Evolutionary conservation across 441 rosid species (phyloP).

Genomic region (Geranium incanum): DNA sequence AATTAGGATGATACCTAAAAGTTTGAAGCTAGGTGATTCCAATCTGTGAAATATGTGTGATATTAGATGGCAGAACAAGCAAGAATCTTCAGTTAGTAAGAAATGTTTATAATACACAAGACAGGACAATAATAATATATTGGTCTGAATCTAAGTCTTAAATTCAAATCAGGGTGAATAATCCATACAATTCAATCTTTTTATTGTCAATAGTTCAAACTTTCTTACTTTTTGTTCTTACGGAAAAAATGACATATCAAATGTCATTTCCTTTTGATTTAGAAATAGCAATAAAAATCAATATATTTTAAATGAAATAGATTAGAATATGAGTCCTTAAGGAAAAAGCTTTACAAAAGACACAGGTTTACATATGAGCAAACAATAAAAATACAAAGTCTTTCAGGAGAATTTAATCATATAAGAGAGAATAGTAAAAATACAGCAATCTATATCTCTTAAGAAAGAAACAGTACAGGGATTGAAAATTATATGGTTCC

Average conservation of each 20-base stretch:
- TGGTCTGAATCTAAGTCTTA: neutral
- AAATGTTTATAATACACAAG: neutral
- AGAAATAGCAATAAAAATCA: too few relatives aligned
- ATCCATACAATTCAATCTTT: too few relatives aligned
- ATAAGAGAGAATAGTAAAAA: neutral
- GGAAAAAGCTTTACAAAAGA: neutral
- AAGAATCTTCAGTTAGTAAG: neutral
- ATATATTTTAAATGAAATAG: neutral
- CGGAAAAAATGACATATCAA: too few relatives aligned
- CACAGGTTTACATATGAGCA: neutral
- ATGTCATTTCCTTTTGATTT: too few relatives aligned
- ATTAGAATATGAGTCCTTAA: neutral
- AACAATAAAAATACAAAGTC: neutral
- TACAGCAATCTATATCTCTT: neutral
- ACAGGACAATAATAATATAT: neutral
- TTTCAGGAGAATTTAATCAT: neutral
- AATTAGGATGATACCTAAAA: conserved; percentile 67
- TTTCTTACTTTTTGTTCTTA: too few relatives aligned
- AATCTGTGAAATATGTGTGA: conserved; percentile 44
- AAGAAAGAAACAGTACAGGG: too few relatives aligned
- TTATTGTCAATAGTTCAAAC: too few relatives aligned
- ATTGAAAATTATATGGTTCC: too few relatives aligned
- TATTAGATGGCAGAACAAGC: conserved; percentile 22
- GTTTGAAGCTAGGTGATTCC: conserved; percentile 93
- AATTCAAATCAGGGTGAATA: too few relatives aligned